phyloP scores from a whole-genome alignment of 2,329 filamentous ascomycete genomes.

The Chaetomiaceae sp. region DNA sequence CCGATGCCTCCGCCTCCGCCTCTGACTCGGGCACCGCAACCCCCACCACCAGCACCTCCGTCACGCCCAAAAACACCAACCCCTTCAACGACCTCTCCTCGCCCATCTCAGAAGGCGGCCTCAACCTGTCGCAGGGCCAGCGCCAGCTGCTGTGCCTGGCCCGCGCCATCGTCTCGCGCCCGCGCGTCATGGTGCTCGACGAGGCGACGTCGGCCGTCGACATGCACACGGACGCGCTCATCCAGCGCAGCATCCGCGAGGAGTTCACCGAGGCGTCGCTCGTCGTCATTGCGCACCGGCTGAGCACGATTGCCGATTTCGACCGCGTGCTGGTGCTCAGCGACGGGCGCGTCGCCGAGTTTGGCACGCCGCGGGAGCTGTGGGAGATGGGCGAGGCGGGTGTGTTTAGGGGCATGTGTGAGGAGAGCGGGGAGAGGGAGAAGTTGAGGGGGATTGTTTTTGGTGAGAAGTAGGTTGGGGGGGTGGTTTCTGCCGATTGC shows the following conservation, averaged over 20 bases:
- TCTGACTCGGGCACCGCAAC: constrained; percentile 37
- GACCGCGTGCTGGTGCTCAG: constrained; percentile 68
- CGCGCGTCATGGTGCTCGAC: constrained; percentile 74
- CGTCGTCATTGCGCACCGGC: constrained; percentile 68
- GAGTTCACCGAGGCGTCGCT: constrained; percentile 66
- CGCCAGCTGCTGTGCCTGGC: constrained; percentile 71
- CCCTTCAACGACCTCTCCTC: constrained; percentile 59
- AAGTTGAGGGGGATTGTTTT: constrained; percentile 45
- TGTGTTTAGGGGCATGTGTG: constrained; percentile 27
- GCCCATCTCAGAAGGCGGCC: constrained; percentile 64
- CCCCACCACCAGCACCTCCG: constrained; percentile 33
- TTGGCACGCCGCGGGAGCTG: constrained; percentile 58
- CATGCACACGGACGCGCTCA: constrained; percentile 69
- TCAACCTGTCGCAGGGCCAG: constrained; percentile 72
- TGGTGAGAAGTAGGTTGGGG: constrained; percentile 19
- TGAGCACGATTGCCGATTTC: constrained; percentile 74
- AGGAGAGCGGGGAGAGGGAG: constrained; percentile 33
- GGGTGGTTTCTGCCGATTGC: too few relatives aligned
- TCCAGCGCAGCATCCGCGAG: constrained; percentile 67
- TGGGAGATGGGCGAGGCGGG: constrained; percentile 42
- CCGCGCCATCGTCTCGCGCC: constrained; percentile 64
- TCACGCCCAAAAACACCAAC: constrained; percentile 53
- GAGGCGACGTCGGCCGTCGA: constrained; percentile 77
- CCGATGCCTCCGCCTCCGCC: constrained; percentile 35
- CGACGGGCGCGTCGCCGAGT: constrained; percentile 64